Evolutionary conservation across 345 rosid species (phyloP).

Genomic region (Eucalyptus erythrocorys): DNA sequence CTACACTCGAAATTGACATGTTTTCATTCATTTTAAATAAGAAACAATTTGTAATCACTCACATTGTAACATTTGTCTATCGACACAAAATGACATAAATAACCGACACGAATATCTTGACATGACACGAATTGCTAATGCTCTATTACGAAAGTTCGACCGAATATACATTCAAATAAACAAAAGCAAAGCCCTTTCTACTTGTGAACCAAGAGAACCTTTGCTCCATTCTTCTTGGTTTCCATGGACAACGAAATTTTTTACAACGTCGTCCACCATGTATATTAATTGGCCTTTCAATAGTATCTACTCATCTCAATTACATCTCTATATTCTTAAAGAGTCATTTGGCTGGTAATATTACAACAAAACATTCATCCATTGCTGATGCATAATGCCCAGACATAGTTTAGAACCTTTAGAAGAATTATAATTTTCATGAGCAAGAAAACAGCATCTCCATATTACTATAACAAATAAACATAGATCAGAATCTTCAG

Average conservation of each 20-base stretch:
- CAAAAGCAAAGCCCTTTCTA: background rate
- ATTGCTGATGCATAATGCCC: background rate
- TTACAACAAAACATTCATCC: background rate
- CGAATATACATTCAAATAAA: background rate
- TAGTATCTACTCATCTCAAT: background rate
- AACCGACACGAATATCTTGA: background rate
- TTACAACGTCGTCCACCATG: background rate
- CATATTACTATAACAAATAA: background rate
- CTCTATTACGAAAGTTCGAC: fast-evolving
- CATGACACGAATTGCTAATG: background rate
- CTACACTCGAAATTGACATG: background rate
- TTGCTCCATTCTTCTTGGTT: background rate
- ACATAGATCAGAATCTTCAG: background rate
- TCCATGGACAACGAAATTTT: background rate
- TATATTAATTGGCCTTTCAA: background rate
- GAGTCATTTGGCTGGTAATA: too few relatives aligned
- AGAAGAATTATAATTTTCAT: background rate
- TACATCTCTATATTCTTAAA: background rate
- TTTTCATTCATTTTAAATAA: background rate
- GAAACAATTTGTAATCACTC: background rate
- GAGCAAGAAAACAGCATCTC: background rate
- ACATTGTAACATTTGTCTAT: background rate
- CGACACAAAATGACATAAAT: background rate
- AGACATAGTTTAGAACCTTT: background rate
- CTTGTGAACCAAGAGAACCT: background rate